These are phyloP conservation scores for Macadamia integrifolia DNA, from an alignment of 164 flowering plant species.

Conservation along the genomic window DNA sequence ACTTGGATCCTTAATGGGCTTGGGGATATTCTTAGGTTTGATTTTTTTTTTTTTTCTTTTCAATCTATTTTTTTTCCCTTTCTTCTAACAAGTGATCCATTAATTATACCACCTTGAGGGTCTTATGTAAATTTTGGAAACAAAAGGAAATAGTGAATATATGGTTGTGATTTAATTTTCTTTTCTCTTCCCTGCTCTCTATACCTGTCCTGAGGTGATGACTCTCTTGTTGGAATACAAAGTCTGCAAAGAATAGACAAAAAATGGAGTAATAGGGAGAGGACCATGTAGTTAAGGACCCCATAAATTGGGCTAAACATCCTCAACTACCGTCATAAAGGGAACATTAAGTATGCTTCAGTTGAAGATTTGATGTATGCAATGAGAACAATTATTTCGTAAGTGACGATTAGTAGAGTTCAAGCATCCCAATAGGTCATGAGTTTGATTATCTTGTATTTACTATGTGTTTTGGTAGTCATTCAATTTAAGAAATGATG, in stretches of 20 bases:
- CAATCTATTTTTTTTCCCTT: constrained; percentile 6
- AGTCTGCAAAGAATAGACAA: too few species aligned
- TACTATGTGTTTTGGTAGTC: too few species aligned
- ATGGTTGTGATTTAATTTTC: constrained; percentile 16
- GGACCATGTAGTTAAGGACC: not conserved
- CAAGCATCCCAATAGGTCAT: too few species aligned
- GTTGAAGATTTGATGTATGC: not conserved
- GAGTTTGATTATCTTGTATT: too few species aligned
- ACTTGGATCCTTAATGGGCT: not conserved
- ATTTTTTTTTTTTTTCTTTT: not conserved
- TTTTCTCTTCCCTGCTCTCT: not conserved
- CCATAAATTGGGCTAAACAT: not conserved
- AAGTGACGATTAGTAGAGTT: too few species aligned
- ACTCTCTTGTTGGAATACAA: too few species aligned
- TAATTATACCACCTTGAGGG: constrained; percentile 20
- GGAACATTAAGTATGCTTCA: not conserved
- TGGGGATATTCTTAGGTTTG: constrained; percentile 3
- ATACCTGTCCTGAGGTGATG: not conserved
- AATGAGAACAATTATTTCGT: not conserved
- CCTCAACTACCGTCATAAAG: not conserved
- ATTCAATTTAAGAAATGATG: too few species aligned
- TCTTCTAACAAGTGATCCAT: constrained; percentile 20
- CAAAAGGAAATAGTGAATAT: constrained; percentile 26
- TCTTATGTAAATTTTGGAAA: constrained; percentile 28
- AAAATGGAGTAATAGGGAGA: not conserved